Base-by-base conservation (phyloP, 2,329 filamentous ascomycete genomes). In the Hymenoscyphus scutula region DNA sequence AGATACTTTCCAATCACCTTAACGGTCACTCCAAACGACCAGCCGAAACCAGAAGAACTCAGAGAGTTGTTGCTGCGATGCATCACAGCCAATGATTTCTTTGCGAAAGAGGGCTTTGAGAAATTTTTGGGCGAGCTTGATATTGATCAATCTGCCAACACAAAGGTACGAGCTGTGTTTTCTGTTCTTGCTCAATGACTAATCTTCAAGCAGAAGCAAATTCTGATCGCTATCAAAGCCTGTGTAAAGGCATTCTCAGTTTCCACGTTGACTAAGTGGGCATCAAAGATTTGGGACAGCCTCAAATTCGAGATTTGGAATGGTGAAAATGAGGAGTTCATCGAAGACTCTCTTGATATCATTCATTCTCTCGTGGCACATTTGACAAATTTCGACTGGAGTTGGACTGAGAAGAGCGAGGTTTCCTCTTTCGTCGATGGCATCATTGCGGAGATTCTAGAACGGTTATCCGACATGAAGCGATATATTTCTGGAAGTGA, bases 231-330 rank as follows among this genome's bases (percentile, higher is more conserved):
- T n/a, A 63, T 69, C 29, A 58, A 62, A 30, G 53, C 59, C 25
- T 69, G 69, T 57, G 60, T 69, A 10, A 55, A 53, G 5, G 60
- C 55, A 5, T 74, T 71, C 55, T 66, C 66, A 0, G 30, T 57
- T 5, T 13, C 58, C n/a, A 67, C 59, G 0, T 45, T 72, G 13
- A 32, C 62, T 1, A 38, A 66, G 29, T 71, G 63, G 62, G 59
- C 67, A 17, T 29, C 56, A 4, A 70, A 71, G 54, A 63, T 75
- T 23, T 75, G 73, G 73, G 69, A 73, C 59, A 62, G 67, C 2
- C 48, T 75, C 17, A 75, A 75, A 59, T 74, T 70, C 56, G 73
- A 75, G 53, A 62, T 75, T 7, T 71, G 71, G 67, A 74, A 74
- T 53, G 69, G 71, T 5, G 67, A 70, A 38, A 70, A 71, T 34